Evolutionary conservation across 2,329 filamentous ascomycete species (phyloP).

Genomic region (Graphilbum fragrans): DNA sequence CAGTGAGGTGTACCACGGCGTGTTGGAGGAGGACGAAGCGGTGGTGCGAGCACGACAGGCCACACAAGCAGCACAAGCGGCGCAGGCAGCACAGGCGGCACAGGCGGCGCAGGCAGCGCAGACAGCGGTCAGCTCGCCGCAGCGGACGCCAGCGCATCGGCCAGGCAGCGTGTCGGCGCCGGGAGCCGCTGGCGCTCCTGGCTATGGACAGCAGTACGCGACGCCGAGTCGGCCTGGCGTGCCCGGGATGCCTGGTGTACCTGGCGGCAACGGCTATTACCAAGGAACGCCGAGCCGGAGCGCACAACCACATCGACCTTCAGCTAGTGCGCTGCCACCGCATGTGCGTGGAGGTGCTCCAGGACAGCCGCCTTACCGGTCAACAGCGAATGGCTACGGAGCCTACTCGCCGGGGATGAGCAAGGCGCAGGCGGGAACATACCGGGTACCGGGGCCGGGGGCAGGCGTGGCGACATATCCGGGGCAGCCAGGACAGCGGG

Average conservation of each 20-base stretch:
- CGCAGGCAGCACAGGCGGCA: conserved; percentile 27
- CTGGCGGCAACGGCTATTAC: conserved; percentile 23
- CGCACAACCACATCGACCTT: conserved; percentile 26
- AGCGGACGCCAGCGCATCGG: conserved; percentile 17
- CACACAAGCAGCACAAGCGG: conserved; percentile 13
- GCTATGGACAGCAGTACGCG: conserved; percentile 33
- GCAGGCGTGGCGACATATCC: conserved; percentile 18
- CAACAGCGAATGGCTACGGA: conserved; percentile 31
- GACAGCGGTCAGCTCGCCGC: conserved; percentile 15
- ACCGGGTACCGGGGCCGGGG: conserved; percentile 29
- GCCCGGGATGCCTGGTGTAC: conserved; percentile 7
- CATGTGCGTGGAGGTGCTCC: conserved; percentile 10
- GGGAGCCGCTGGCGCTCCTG: conserved; percentile 19
- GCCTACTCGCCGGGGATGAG: conserved; percentile 36
- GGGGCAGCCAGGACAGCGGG: conserved; percentile 5
- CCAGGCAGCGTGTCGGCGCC: conserved; percentile 19
- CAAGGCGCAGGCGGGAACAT: conserved; percentile 38
- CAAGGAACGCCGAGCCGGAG: conserved; percentile 27
- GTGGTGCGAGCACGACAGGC: conserved; percentile 28
- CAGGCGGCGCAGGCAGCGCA: conserved; percentile 14
- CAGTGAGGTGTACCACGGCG: conserved; percentile 60
- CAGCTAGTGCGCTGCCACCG: conserved; percentile 21
- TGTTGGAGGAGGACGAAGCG: conserved; percentile 73
- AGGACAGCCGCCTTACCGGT: conserved; percentile 30
- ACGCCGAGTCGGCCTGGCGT: conserved; percentile 33